Conservation (phyloP, 768 basidiomycete species). For the Lactifluus volemus region DNA sequence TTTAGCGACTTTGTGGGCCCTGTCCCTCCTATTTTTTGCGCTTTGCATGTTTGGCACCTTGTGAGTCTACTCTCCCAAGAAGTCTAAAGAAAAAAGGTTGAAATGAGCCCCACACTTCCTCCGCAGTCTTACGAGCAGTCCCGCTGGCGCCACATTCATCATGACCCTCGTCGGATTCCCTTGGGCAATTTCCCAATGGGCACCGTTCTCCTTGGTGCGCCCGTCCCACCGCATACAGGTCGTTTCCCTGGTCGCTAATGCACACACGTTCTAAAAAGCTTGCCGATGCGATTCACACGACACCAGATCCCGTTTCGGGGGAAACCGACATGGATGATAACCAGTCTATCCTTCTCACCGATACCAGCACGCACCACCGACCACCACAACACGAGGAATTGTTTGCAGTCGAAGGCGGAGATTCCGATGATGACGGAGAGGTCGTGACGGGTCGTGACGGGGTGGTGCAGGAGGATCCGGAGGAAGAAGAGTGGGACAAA, state of each 20-base stretch:
- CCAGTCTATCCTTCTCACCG: conserved; percentile 32
- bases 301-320: conserved; percentile 29
- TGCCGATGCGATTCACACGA: conserved; percentile 76
- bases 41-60: conserved; percentile 74
- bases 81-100: neutral
- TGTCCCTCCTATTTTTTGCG: conserved; percentile 66
- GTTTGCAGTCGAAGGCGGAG: conserved; percentile 25
- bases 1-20: conserved; percentile 68
- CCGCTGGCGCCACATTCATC: conserved; percentile 63
- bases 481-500: conserved; percentile 25
- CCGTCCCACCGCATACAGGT: neutral
- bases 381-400: conserved; percentile 23
- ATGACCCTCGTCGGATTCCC: conserved; percentile 78
- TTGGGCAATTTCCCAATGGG: conserved; percentile 94
- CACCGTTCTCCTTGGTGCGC: conserved; percentile 79
- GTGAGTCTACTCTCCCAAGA: conserved; percentile 38
- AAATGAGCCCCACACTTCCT: neutral
- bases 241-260: neutral
- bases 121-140: conserved; percentile 59
- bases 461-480: conserved; percentile 17
- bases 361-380: conserved; percentile 27
- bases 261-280: conserved; percentile 30
- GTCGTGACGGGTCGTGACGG: neutral
- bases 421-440: conserved; percentile 20
- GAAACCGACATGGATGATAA: conserved; percentile 25